Base-by-base conservation (phyloP, 345 rosid species). In the Psidium guajava region DNA sequence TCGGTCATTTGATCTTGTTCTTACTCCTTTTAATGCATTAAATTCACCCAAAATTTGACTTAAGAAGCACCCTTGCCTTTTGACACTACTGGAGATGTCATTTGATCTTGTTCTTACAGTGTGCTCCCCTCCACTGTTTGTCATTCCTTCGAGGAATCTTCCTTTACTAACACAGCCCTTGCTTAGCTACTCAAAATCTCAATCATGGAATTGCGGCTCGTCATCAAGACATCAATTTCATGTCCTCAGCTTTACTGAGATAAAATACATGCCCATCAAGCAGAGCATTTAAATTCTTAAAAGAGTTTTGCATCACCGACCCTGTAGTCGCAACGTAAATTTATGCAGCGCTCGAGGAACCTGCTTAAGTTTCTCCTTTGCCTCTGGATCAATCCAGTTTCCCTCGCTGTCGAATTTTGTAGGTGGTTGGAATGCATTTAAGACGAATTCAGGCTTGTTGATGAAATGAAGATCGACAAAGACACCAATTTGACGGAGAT, bases 401-500 rank as follows among this genome's bases (percentile, higher is more conserved):
- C 99, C 96, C 54, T 92, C 90, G 1, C 87, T 58, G 20, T 96
- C 98, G 50, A 96, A 96, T 84, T 93, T 96, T 13, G 91, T 89
- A 28, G 97, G 99, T 51, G 95, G 93, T 54, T 93, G 90, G 83
- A 88, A 92, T 5, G 95, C 96, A 28, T 92, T 92, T 86, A 96
- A 40, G 89, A 89, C 90, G 88, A 94, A 93, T 90, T 93, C 98
- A 0, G 98, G 99, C 83, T 92, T 94, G 90, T 96, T 96, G 89
- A 96, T 90, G 92, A 95, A 95, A 88, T 96, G 99, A 87, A 95
- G 95, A 84, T 94, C 93, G 12, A 95, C 91, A 85, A 80, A 93
- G 7, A 94, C 97, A 77, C 98, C 98, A 8, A 93, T 92, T 81
- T 96, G 98, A 36, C 96, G 97, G 32, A 93, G 96, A 91, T 94